phyloP scores from a whole-genome alignment of 139 green algal species.

The Coelastrella sp. region DNA sequence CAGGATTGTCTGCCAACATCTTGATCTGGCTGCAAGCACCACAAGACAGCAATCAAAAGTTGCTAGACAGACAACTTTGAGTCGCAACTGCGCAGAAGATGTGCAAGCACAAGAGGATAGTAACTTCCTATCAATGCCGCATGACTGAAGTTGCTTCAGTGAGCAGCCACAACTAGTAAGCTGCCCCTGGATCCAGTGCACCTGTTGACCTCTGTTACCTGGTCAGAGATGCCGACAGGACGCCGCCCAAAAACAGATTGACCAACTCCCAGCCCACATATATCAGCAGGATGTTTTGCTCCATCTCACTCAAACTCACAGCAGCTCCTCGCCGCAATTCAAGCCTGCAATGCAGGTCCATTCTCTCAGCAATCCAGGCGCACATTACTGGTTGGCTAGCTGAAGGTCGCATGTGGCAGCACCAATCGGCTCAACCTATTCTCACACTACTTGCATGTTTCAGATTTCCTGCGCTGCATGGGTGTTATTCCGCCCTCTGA shows the following conservation, averaged over 20 bases:
- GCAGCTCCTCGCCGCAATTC: conserved; percentile 36
- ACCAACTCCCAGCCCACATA: conserved; percentile 69
- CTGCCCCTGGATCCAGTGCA: background rate
- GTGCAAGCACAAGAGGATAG: background rate
- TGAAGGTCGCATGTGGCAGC: too few species aligned
- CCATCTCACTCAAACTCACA: conserved; percentile 53
- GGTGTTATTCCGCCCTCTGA: too few species aligned
- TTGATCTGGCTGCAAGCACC: conserved; percentile 37
- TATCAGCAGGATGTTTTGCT: conserved; percentile 54
- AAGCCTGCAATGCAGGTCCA: conserved; percentile 14
- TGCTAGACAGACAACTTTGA: background rate
- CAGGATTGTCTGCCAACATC: conserved; percentile 43
- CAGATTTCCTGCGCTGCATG: too few species aligned
- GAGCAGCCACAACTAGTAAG: background rate
- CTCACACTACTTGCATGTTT: too few species aligned
- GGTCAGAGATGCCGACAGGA: conserved; percentile 55
- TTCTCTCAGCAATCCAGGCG: too few species aligned
- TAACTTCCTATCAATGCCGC: background rate
- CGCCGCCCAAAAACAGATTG: conserved; percentile 68
- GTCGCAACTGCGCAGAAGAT: background rate
- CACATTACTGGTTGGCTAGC: too few species aligned
- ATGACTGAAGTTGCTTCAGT: background rate
- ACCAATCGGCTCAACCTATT: too few species aligned
- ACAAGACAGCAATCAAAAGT: background rate
- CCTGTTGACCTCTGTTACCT: background rate